Percentiles rank a stretch among this genome's conserved stretches.
phyloP scores from a whole-genome alignment of 257 asterid species.

The Eucommia ulmoides region DNA sequence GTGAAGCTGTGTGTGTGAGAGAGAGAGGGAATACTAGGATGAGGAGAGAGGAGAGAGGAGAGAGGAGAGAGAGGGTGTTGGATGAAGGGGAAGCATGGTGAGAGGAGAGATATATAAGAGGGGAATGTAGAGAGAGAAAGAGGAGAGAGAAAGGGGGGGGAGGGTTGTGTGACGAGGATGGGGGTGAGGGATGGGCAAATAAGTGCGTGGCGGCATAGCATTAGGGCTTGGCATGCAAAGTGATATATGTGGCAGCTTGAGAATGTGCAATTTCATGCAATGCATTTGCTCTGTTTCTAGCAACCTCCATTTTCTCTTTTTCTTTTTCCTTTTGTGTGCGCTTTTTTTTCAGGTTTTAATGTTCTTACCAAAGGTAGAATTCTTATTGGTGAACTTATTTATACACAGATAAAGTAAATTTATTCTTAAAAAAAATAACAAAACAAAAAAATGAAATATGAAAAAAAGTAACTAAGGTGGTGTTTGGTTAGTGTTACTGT shows the following conservation, averaged over 20 bases:
- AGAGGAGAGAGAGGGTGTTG: neutral
- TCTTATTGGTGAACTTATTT: no score
- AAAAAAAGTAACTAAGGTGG: no score
- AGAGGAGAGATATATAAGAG: neutral
- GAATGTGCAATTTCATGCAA: neutral
- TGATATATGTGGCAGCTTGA: constrained; percentile 64
- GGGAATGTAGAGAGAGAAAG: neutral
- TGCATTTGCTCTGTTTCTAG: neutral
- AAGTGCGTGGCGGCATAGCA: constrained; percentile 80
- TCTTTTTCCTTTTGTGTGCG: no score
- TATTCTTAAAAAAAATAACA: no score
- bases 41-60: neutral
- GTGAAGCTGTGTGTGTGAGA: neutral
- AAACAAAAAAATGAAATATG: no score
- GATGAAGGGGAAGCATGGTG: neutral
- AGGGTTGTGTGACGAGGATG: constrained; percentile 51
- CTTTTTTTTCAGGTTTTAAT: no score
- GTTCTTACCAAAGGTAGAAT: no score
- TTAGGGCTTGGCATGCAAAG: constrained; percentile 55
- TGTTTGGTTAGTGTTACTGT: no score
- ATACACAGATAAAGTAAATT: no score
- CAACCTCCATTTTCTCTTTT: no score
- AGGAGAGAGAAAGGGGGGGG: neutral
- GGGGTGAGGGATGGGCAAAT: constrained; percentile 58
- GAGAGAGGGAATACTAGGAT: neutral